phyloP scores from a whole-genome alignment of 1,139 yeast genomes.

The Diutina scorzettiae region DNA sequence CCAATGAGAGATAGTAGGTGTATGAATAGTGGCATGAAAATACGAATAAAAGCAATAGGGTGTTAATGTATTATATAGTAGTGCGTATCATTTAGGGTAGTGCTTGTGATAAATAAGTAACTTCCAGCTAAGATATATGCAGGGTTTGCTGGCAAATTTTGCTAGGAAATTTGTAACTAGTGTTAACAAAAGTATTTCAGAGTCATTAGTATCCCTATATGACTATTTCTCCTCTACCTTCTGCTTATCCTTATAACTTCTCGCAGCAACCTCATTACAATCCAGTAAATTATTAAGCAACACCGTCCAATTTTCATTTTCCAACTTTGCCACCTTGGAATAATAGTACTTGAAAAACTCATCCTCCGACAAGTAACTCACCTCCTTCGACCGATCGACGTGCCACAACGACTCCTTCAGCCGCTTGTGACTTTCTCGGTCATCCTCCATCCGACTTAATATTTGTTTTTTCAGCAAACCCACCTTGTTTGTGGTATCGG shows the following conservation, averaged over 20 bases:
- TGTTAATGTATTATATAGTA: no score
- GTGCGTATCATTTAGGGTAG: no score
- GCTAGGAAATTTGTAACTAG: background rate
- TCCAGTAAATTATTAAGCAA: conserved; percentile 38
- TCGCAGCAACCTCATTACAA: conserved; percentile 37
- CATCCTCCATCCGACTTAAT: conserved; percentile 73
- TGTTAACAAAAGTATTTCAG: background rate
- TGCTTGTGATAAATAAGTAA: no score
- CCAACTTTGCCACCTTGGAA: conserved; percentile 36
- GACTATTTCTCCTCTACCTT: background rate
- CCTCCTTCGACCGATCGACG: conserved; percentile 36
- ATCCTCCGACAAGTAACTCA: conserved; percentile 26
- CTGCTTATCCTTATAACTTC: conserved; percentile 27
- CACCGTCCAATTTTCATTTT: conserved; percentile 29
- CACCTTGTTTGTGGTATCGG: conserved; percentile 9
- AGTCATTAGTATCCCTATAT: background rate
- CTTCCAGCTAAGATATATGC: no score
- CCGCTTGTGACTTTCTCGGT: conserved; percentile 71
- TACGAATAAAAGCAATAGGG: no score
- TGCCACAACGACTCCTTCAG: conserved; percentile 71
- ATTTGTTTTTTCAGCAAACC: conserved; percentile 38
- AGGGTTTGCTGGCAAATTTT: no score
- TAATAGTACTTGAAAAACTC: conserved; percentile 53
- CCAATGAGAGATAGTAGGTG: no score
- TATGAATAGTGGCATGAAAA: no score